Evolutionary conservation across 2,329 filamentous ascomycete species (phyloP).

Genomic region (Fusarium tricinctum): DNA sequence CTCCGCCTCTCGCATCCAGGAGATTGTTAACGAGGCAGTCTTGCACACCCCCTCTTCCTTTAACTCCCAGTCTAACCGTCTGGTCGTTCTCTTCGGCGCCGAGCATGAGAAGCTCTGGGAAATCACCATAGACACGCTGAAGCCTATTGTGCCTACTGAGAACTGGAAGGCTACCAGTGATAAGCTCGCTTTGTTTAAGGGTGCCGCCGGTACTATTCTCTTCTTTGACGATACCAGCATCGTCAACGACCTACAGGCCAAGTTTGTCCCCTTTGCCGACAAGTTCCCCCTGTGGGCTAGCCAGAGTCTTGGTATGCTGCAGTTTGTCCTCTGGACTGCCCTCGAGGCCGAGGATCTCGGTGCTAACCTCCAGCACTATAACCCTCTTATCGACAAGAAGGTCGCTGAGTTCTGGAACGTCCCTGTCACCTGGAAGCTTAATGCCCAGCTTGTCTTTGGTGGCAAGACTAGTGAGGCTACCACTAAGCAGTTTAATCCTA

Average conservation of each 20-base stretch:
- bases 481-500: slow-evolving; percentile 74
- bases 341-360: slow-evolving; percentile 88
- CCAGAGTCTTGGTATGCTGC: slow-evolving; percentile 83
- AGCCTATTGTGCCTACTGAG: slow-evolving; percentile 73
- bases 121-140: slow-evolving; percentile 67
- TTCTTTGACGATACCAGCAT: slow-evolving; percentile 86
- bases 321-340: slow-evolving; percentile 84
- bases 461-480: slow-evolving; percentile 68
- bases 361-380: slow-evolving; percentile 94
- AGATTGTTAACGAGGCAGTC: slow-evolving; percentile 76
- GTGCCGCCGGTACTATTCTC: slow-evolving; percentile 83
- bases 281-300: slow-evolving; percentile 82
- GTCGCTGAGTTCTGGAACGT: slow-evolving; percentile 78
- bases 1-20: slow-evolving; percentile 68
- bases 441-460: slow-evolving; percentile 89
- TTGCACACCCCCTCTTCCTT: slow-evolving; percentile 82
- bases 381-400: slow-evolving; percentile 83
- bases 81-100: slow-evolving; percentile 81
- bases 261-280: slow-evolving; percentile 81
- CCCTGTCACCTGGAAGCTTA: slow-evolving; percentile 79
- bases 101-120: slow-evolving; percentile 94
- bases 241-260: slow-evolving; percentile 75
- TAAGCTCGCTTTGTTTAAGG: slow-evolving; percentile 71
- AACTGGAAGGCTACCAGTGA: slow-evolving; percentile 67
- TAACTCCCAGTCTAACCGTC: slow-evolving; percentile 88